These are phyloP conservation scores for Rhazya stricta DNA, from an alignment of 257 asterid species.

Conservation along the genomic window DNA sequence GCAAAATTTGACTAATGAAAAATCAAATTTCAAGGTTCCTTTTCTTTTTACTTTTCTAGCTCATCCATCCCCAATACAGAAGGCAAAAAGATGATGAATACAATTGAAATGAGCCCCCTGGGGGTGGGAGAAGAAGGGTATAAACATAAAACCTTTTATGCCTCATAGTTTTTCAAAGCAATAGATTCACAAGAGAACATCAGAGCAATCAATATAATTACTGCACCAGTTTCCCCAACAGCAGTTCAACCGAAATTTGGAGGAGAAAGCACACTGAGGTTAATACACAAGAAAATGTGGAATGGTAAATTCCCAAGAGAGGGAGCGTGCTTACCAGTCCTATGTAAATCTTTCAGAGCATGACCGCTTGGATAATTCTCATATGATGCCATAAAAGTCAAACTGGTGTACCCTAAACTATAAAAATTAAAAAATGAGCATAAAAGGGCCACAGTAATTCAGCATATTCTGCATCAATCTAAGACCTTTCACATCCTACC, in stretches of 20 bases:
- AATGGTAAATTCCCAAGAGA: conserved; percentile 8
- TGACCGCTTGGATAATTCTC: conserved; percentile 91
- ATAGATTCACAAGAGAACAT: not conserved
- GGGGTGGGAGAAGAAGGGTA: not conserved
- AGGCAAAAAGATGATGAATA: not conserved
- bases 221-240: not conserved
- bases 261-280: not conserved
- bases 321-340: conserved; percentile 49
- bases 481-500: conserved; percentile 39
- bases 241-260: not conserved
- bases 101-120: too few relatives aligned
- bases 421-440: conserved; percentile 33
- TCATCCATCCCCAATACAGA: not conserved
- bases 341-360: conserved; percentile 68
- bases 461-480: conserved; percentile 8
- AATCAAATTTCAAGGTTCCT: not conserved
- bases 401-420: conserved; percentile 81
- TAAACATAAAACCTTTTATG: not conserved
- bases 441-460: conserved; percentile 12
- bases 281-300: not conserved
- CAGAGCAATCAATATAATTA: not conserved
- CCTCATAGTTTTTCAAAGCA: not conserved
- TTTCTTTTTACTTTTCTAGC: too few relatives aligned
- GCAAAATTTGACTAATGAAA: not conserved
- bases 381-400: conserved; percentile 75